Percentiles rank a stretch among this genome's conserved stretches.
Conservation (phyloP, 75 land plant genomes). For the Selaginella moellendorffii region DNA sequence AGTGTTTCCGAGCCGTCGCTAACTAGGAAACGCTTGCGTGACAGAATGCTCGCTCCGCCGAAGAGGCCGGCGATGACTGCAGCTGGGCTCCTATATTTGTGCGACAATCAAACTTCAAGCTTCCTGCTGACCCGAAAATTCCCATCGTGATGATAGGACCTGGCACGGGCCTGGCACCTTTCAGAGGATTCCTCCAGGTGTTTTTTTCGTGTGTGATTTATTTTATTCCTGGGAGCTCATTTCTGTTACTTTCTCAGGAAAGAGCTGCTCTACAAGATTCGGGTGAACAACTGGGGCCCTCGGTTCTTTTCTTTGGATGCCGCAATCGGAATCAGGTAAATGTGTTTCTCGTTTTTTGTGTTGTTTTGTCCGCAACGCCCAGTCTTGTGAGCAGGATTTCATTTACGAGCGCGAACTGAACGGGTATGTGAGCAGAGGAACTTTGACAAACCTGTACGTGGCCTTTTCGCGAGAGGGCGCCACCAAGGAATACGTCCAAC, state of each 20-base stretch:
- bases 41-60: neutral
- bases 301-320: slow-evolving; percentile 88
- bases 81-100: slow-evolving; percentile 39
- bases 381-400: slow-evolving; percentile 79
- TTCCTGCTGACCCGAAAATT: slow-evolving; percentile 25
- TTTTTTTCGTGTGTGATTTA: neutral
- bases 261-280: neutral
- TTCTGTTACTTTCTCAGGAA: slow-evolving; percentile 36
- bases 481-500: slow-evolving; percentile 84
- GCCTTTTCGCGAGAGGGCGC: slow-evolving; percentile 91
- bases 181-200: slow-evolving; percentile 46
- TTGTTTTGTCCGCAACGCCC: neutral
- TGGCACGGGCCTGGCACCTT: slow-evolving; percentile 56
- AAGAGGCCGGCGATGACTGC: neutral
- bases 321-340: slow-evolving; percentile 63
- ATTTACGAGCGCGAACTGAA: slow-evolving; percentile 87
- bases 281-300: slow-evolving; percentile 8
- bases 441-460: slow-evolving; percentile 49
- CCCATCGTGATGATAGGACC: slow-evolving; percentile 51
- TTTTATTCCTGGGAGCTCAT: neutral
- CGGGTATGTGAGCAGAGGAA: slow-evolving; percentile 44
- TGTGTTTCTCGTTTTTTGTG: neutral
- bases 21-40: neutral
- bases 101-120: slow-evolving; percentile 38
- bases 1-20: neutral